Conservation (phyloP, 2,329 filamentous ascomycete genomes). For the Ceratocystis ficicola region DNA sequence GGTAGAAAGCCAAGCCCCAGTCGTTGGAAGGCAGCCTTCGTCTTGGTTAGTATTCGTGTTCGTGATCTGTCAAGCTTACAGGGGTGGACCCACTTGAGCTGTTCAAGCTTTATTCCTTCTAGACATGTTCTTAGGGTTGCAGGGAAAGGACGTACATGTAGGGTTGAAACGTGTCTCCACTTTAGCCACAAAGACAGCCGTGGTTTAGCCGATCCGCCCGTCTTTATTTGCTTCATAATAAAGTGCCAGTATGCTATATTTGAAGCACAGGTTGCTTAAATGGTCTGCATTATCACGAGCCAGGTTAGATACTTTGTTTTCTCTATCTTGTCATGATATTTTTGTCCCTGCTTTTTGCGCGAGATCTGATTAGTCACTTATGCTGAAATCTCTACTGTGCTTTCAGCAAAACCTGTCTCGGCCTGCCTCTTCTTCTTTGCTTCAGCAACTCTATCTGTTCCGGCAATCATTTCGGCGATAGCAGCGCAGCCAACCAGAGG, state of each 20-base stretch:
- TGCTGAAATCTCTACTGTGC: not conserved
- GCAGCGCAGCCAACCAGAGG: not conserved
- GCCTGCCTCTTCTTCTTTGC: not conserved
- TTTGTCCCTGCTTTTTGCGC: not conserved
- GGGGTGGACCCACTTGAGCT: not conserved
- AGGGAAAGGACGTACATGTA: not conserved
- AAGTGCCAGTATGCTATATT: not conserved
- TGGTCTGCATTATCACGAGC: constrained; percentile 4
- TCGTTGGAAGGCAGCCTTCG: not conserved
- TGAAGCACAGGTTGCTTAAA: constrained; percentile 5
- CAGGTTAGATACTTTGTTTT: not conserved
- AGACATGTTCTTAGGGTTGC: not conserved
- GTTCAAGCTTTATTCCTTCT: not conserved
- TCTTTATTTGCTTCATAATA: not conserved
- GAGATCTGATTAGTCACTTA: not conserved
- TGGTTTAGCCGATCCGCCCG: not conserved
- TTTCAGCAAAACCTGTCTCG: not conserved
- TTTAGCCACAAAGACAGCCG: not conserved
- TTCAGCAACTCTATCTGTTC: not conserved
- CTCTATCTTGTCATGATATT: not conserved
- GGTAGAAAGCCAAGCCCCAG: not conserved
- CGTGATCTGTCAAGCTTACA: not conserved
- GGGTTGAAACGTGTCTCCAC: not conserved
- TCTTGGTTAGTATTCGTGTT: constrained; percentile 3
- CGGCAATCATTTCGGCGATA: not conserved